Base-by-base conservation (phyloP, 1,139 yeast genomes). In the Saccharomyces hybrid region DNA sequence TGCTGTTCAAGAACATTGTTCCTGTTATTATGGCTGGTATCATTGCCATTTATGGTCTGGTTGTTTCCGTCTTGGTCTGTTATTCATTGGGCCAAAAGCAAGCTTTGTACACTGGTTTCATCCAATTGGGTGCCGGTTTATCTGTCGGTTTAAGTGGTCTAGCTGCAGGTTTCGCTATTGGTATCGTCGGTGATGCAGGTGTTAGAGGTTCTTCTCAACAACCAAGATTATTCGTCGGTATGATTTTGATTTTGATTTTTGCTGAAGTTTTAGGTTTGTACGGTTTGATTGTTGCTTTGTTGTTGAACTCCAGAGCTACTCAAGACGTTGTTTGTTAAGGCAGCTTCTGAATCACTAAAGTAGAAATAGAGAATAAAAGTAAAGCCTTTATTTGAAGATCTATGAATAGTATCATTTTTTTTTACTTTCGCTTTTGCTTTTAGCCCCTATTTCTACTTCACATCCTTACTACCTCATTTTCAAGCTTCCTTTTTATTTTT, bases 11-110 rank as follows among this genome's bases (percentile, higher is more conserved):
- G 75, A 86, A 84, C 74, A 84, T 88, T 70, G 95, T 95, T 62
- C 99, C 99, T 59, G 99, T 95, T 65, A 86, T 95, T 77, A 91
- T 95, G 97, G 96, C 98, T 60, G 99, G 99, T 88, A 95, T 95
- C 73, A 88, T 95, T 76, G 97, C 99, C 73, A 95, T 95, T 77
- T 95, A 95, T 73, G 99, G 99, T 54, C 81, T 95, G 71, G 99
- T 95, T 59, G 98, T 95, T 59, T 86, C 97, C 26, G 99, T 95
- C 58, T 81, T 95, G 73, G 93, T 95, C 62, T 88, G 97, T 51
- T 93, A 91, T 67, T 82, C 93, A 16, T 86, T 91, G 70, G 86
- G 83, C 69, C 97, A 88, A 75, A 80, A 82, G 66, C 97, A 93
- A 76, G 96, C 98, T 55, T 79, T 93, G 65, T 93, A 88, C 79